Evolutionary conservation across 164 flowering plant genomes (phyloP), one percentile per base, ranked within the genome.

Genomic region (Cinnamomum micranthum): DNA sequence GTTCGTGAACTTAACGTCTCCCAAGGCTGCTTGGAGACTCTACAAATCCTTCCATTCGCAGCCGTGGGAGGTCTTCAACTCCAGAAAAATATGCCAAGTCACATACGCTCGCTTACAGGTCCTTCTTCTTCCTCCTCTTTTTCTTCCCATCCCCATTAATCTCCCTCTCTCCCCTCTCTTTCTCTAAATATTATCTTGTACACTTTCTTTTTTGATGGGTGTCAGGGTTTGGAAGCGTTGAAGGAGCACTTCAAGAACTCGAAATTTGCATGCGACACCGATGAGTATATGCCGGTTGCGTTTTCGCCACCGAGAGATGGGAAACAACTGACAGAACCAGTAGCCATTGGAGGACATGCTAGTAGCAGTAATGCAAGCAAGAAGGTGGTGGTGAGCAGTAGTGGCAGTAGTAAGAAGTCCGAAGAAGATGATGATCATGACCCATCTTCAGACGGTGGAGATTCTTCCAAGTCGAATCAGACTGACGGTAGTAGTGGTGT

Each of bases 41-140:
- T 89, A 93, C 88, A 93, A 90, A 77, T 90, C 95, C 14, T 91
- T 95, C 69, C 94, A 95, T 65, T 83, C 74, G 71, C 95, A 88
- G 66, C 91, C 81, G 28, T 95, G 98, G 98, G 95, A 89, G 79
- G 97, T 89, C 47, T 95, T 93, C 86, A 95, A 95, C 83, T 92
- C 98, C 64, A 82, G 89, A 68, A 95, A 95, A 77, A 95, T 95
- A 62, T 92, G 97, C 60, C 84, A 93, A 80, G 86, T 95, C 81
- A 89, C 97, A 0, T 95, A 95, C 59, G 98, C 98, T 24, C 83
- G 98, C 62, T 82, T 95, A 68, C 98, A 93, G 95, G 98, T 94
- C 66, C 24, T 3, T 73, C 47, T 52, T 24, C 27, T 7, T 5
- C 55, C 20, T n/a, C 15, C 11, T 27, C 27, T 62, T 22, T 75